Base-by-base conservation (phyloP, 2,329 filamentous ascomycete genomes). In the Diaporthe amygdali region DNA sequence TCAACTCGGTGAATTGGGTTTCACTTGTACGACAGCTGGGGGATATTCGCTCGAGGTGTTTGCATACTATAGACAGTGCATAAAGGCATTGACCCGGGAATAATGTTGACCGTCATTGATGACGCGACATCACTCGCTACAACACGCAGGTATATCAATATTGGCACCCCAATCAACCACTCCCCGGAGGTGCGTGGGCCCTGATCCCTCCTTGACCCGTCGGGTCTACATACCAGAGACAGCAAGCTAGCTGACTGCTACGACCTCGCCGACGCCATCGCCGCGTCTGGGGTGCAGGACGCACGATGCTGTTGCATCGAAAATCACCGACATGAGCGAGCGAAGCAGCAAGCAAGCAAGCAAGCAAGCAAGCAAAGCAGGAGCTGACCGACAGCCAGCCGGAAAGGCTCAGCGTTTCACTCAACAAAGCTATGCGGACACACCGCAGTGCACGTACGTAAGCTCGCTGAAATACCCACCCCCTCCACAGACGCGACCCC, bases 331-430 rank as follows among this genome's bases (percentile, higher is more conserved):
- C 47, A 51, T 27, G 17, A 49, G 46, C 9, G 46, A 49, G 10
- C n/a, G 20, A 46, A 59, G 32, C 22, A 22, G 2, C 17, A 14
- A 8, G 7, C 32, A 56, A n/a, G n/a, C 37, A 5, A 5, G 22
- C 4, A 3, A 55, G 10, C 14, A 30, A 54, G 8, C 37, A 54
- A 34, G 17, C 5, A 44, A 27, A n/a, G n/a, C n/a, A n/a, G n/a
- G n/a, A n/a, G n/a, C n/a, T n/a, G n/a, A n/a, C n/a, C n/a, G n/a
- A n/a, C n/a, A n/a, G n/a, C n/a, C 27, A 46, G 9, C 8, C 1
- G n/a, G 34, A 49, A 49, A 64, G 59, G 30, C 59, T 64, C 59
- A 64, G 59, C 59, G 59, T 64, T 37, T 64, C 59, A 64, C 59
- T 64, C 59, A 49, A 64, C 59, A 64, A 64, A 64, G 44, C 44